Percentiles rank a stretch among this genome's conserved stretches.
Conservation (phyloP, 805 yeast species). For the Kodamaea kaohsiungensis region DNA sequence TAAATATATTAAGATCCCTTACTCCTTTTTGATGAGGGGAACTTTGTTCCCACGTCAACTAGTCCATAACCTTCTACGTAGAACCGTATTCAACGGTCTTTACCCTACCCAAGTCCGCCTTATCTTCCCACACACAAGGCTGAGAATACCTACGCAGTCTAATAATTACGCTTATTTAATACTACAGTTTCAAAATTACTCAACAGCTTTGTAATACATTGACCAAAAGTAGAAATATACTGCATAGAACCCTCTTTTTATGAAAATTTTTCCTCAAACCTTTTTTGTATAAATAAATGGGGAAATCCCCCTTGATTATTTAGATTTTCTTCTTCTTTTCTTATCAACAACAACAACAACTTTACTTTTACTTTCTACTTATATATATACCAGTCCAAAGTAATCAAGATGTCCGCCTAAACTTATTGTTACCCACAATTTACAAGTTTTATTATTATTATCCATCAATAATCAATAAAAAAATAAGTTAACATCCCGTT, state of each 20-base stretch:
- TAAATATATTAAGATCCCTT: not conserved
- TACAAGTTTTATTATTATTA: constrained; percentile 7
- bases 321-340: constrained; percentile 7
- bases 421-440: not conserved
- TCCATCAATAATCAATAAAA: constrained; percentile 1
- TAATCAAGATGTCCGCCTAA: constrained; percentile 12
- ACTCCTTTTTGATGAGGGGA: constrained; percentile 6
- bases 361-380: not conserved
- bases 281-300: constrained; percentile 11
- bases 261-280: constrained; percentile 10
- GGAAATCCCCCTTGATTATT: constrained; percentile 3
- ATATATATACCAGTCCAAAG: constrained; percentile 6
- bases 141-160: not conserved
- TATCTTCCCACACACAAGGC: not conserved
- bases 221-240: not conserved
- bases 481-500: constrained; percentile 6
- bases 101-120: not conserved
- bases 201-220: not conserved
- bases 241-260: not conserved
- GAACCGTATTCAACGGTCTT: not conserved
- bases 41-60: not conserved
- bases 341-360: constrained; percentile 11
- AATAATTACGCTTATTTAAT: not conserved
- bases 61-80: too few relatives aligned
- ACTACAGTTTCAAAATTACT: not conserved